Evolutionary conservation across 2,329 filamentous ascomycete genomes (phyloP).

Genomic region (Aspergillus fructus): DNA sequence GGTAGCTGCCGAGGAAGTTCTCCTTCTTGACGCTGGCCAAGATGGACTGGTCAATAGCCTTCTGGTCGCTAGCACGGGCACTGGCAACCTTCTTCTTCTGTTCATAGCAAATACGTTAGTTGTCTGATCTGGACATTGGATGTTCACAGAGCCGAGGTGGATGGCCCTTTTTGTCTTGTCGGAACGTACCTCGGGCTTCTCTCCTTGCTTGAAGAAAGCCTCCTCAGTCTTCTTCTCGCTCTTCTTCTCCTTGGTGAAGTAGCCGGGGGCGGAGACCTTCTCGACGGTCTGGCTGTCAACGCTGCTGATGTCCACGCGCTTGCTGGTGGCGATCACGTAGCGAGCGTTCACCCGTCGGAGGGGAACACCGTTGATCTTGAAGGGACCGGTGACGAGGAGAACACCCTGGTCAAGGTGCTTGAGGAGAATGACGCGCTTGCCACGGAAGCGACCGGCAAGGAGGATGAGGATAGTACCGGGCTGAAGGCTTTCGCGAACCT

Average conservation of each 20-base stretch:
- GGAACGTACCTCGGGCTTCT: constrained; percentile 85
- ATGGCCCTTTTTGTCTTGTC: neutral
- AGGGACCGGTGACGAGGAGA: constrained; percentile 97
- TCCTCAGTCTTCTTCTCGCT: constrained; percentile 95
- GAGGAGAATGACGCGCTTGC: constrained; percentile 99
- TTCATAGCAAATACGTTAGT: constrained; percentile 24
- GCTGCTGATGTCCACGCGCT: constrained; percentile 64
- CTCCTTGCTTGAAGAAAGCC: constrained; percentile 98
- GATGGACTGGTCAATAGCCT: constrained; percentile 95
- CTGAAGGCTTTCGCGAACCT: constrained; percentile 83
- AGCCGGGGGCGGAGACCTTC: constrained; percentile 86
- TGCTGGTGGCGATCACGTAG: constrained; percentile 53
- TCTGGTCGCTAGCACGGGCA: constrained; percentile 94
- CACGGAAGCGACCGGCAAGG: constrained; percentile 98
- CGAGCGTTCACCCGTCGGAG: constrained; percentile 69
- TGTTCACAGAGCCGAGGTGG: neutral
- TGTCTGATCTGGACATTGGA: neutral
- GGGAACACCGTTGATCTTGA: constrained; percentile 99
- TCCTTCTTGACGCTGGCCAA: constrained; percentile 98
- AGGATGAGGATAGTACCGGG: constrained; percentile 98
- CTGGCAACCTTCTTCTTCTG: constrained; percentile 97
- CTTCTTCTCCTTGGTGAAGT: constrained; percentile 95
- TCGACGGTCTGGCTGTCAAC: constrained; percentile 70
- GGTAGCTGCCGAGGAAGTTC: constrained; percentile 88
- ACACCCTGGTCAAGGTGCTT: constrained; percentile 97